Evolutionary conservation across 2,329 filamentous ascomycete species (phyloP).

Genomic region (Alternaria infectoria): DNA sequence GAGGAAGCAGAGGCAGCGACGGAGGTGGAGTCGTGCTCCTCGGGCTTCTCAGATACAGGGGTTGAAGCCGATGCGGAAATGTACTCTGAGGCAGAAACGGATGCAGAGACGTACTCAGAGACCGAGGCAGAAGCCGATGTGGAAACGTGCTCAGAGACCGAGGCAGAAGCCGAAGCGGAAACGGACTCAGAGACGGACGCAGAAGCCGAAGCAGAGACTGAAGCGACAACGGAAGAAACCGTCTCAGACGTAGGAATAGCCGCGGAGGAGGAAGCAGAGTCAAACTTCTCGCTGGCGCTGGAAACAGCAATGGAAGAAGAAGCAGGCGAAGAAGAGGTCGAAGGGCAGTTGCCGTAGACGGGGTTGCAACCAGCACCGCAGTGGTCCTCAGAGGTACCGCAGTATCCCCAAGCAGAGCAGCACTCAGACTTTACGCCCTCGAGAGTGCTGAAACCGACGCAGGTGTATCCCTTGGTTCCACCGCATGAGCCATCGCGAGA

Average conservation of each 20-base stretch:
- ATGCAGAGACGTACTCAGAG: neutral
- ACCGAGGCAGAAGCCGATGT: neutral
- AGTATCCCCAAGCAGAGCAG: constrained; percentile 53
- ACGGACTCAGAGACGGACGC: constrained; percentile 10
- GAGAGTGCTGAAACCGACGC: constrained; percentile 24
- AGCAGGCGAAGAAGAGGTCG: neutral
- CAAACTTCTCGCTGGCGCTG: constrained; percentile 8
- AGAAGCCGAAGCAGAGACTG: constrained; percentile 1
- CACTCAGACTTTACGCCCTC: constrained; percentile 48
- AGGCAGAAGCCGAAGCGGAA: constrained; percentile 2
- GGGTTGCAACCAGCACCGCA: constrained; percentile 41
- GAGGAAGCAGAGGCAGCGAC: constrained; percentile 4
- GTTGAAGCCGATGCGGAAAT: constrained; percentile 14
- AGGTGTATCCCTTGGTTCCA: constrained; percentile 28
- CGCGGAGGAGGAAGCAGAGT: neutral
- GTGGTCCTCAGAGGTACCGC: constrained; percentile 38
- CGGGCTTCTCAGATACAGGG: constrained; percentile 7
- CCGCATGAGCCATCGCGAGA: constrained; percentile 31
- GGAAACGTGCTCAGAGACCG: neutral
- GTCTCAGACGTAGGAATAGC: neutral
- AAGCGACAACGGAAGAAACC: neutral
- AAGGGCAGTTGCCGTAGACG: constrained; percentile 31
- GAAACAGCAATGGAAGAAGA: neutral
- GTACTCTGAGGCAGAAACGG: neutral
- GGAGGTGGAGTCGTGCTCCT: constrained; percentile 9